Evolutionary conservation across 1,284 basidiomycete species (phyloP), one percentile per base, ranked within the genome.

Genomic region (Puccinia polysora): DNA sequence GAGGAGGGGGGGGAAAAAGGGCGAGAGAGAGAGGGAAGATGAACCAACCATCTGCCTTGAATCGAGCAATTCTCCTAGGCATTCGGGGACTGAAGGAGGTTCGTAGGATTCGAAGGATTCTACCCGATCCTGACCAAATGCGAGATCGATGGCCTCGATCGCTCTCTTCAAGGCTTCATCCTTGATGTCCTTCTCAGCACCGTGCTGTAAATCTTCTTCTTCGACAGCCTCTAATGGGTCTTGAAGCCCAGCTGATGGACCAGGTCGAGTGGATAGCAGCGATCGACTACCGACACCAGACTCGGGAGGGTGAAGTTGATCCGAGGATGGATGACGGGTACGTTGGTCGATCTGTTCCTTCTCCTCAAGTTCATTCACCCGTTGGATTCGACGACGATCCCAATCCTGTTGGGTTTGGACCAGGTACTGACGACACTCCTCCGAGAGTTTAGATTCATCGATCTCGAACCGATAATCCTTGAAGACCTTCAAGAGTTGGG

Each of bases 391-490:
- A 79, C 89, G 87, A 73, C 89, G 83, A 81, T 96, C 92, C 95
- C 95, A 97, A 78, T 97, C 94, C 77, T 90, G 90, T 80, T 96
- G 92, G 12, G 97, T 82, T 77, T 97, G 93, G 3, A 87, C 88
- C 30, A 98, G 85, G 78, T 97, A 97, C 81, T 96, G 91, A 58
- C 86, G 82, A 78, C 94, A 97, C 79, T 98, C 95, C 28, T 96
- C 91, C 5, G 88, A 89, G 90, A 98, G 96, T 74, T 85, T 85
- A 1, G 86, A 84, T 81, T 98, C 95, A 77, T 89, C 89, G 62
- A 97, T 88, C 81, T 97, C 94, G 79, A 91, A 97, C 76, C 89
- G 88, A 81, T 98, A 98, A 77, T 97, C 94, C 60, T 88, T 86
- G 25, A 94, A 89, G 32, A 92, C 92, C 43, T 90, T 86, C 58